A percentile compares a stretch with the other conserved stretches of the same genome.
phyloP scores from a whole-genome alignment of 83 land plant species.

The Thuja plicata region DNA sequence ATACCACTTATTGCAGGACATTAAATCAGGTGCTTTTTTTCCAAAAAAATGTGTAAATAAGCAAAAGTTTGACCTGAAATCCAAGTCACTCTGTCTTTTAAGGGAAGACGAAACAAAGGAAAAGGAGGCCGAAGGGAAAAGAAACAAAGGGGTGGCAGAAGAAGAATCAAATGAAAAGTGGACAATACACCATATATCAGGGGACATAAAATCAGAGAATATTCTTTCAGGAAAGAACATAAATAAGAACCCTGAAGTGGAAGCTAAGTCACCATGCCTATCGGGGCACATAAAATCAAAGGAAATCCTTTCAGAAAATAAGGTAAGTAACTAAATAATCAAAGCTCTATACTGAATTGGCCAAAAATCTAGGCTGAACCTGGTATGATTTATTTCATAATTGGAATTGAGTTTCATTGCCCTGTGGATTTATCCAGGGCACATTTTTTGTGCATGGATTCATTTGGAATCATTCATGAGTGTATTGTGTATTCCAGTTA shows the following conservation, averaged over 20 bases:
- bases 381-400: too few relatives aligned
- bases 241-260: not conserved
- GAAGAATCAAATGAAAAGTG: not conserved
- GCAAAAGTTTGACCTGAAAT: not conserved
- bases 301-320: not conserved
- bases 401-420: too few relatives aligned
- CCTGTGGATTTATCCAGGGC: too few relatives aligned
- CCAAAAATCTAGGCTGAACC: too few relatives aligned
- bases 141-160: not conserved
- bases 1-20: not conserved
- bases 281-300: not conserved
- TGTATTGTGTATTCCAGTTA: too few relatives aligned
- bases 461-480: too few relatives aligned
- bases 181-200: not conserved
- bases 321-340: not conserved
- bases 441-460: too few relatives aligned
- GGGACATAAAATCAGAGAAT: not conserved
- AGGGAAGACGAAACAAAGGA: not conserved
- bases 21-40: not conserved
- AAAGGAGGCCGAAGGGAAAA: not conserved
- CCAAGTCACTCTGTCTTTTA: not conserved
- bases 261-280: not conserved
- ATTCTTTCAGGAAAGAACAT: not conserved
- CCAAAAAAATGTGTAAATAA: not conserved
- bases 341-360: too few relatives aligned